A percentile compares a stretch with the other conserved stretches of the same genome.
Evolutionary conservation across 805 yeast genomes (phyloP).

Genomic region (Blastobotrys attinorum): DNA sequence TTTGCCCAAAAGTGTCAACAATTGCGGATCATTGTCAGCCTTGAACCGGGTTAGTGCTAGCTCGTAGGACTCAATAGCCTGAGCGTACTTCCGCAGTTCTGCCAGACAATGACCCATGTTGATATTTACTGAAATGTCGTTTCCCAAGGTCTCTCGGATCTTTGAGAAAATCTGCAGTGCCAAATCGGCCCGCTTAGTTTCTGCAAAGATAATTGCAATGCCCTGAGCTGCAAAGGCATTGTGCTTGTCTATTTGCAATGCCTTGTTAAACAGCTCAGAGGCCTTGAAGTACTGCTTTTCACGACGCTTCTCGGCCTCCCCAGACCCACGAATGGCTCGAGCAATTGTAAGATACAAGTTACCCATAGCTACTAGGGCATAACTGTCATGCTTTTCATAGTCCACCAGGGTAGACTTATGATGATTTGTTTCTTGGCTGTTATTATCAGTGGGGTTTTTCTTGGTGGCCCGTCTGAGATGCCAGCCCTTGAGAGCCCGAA

Average conservation of each 20-base stretch:
- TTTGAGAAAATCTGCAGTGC: slow-evolving; percentile 85
- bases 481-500: slow-evolving; percentile 92
- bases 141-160: slow-evolving; percentile 80
- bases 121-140: slow-evolving; percentile 73
- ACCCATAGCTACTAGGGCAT: slow-evolving; percentile 84
- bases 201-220: slow-evolving; percentile 85
- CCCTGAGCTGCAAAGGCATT: slow-evolving; percentile 98
- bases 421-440: slow-evolving; percentile 52
- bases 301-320: slow-evolving; percentile 47
- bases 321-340: slow-evolving; percentile 52
- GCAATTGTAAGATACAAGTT: slow-evolving; percentile 78
- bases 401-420: slow-evolving; percentile 79
- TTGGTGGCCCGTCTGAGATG: slow-evolving; percentile 41
- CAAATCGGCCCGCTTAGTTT: slow-evolving; percentile 54
- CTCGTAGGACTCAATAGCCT: slow-evolving; percentile 83
- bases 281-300: slow-evolving; percentile 78
- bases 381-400: slow-evolving; percentile 73
- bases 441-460: slow-evolving; percentile 29
- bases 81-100: slow-evolving; percentile 73
- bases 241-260: slow-evolving; percentile 68
- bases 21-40: slow-evolving; percentile 50
- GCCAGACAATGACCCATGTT: slow-evolving; percentile 83
- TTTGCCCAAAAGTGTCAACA: slow-evolving; percentile 68
- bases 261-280: slow-evolving; percentile 87
- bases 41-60: slow-evolving; percentile 60